Evolutionary conservation across 257 asterid species (phyloP), one percentile per base, ranked within the genome.

Genomic region (Solanum commersonii): DNA sequence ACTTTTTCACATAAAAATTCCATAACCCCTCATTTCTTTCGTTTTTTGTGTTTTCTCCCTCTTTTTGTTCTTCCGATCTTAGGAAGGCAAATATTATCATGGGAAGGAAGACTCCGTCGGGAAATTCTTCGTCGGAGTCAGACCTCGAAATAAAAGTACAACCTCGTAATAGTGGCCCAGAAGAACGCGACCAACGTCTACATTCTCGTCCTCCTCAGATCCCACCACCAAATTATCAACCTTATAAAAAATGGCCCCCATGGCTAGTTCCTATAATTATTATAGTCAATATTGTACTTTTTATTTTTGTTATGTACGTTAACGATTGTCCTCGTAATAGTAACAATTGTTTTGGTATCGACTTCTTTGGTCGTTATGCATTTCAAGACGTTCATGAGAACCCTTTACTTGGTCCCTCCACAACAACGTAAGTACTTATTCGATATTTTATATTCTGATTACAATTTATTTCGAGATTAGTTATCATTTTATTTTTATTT

Each of bases 341-440:
- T 59, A 29, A 70, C 0, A 79, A 65, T 22, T 97, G 99, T 94
- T 40, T 96, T 31, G 96, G 92, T 10, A 46, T 70, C 4, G 31
- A 93, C 9, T 2, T 40, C 22, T 93, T 97, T 67, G 98, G 98
- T 77, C 96, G 95, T 9, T 96, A 89, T 59, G 92, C 99, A 31
- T 97, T 97, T 87, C 98, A 96, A 88, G 91, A 89, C 92, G 89
- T 92, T 90, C 93, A 86, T 78, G 98, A 94, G 90, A 97, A 97
- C 74, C 99, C 99, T 10, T 85, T 96, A 94, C 99, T 97, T 76
- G 99, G 99, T 71, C 99, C 99, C 87, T 93, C 98, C 29, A 92
- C 99, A 22, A 34, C 88, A 72, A 97, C 98, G 97, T 94, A 49
- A 87, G 93, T 90, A 73, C 34, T 29, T 71, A 2, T 16, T 73